These are phyloP conservation scores for Plasmodium fragile DNA, from an alignment of 169 alveolate species.

Conservation along the genomic window DNA sequence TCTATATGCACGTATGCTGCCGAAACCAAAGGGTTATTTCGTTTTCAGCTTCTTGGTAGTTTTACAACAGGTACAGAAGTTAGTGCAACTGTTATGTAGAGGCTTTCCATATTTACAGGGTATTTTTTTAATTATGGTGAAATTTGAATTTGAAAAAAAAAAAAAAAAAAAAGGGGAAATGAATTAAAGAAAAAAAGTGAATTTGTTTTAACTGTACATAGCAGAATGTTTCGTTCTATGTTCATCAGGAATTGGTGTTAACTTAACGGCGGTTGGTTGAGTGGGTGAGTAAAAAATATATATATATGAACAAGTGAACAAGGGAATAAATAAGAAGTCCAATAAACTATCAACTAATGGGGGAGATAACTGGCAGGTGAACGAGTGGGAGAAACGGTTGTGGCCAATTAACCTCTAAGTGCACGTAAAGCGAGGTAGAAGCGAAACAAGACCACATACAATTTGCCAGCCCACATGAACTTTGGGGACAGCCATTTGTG, in stretches of 20 bases:
- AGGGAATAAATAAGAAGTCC: background rate
- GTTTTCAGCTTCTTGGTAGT: background rate
- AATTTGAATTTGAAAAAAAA: background rate
- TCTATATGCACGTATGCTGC: conserved; percentile 5
- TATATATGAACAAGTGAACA: background rate
- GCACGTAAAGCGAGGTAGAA: background rate
- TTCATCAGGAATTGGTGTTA: background rate
- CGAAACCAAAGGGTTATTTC: background rate
- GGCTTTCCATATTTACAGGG: background rate
- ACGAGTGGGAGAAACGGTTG: background rate
- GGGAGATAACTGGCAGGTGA: background rate
- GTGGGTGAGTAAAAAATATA: background rate
- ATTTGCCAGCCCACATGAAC: background rate
- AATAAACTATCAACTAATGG: background rate
- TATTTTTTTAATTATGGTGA: background rate
- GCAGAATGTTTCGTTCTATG: background rate
- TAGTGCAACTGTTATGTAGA: background rate
- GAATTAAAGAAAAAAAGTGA: background rate
- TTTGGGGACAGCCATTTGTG: background rate
- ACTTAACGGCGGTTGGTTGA: background rate
- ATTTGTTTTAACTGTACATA: background rate
- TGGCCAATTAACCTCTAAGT: background rate
- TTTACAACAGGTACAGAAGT: background rate
- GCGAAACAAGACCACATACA: conserved; percentile 13
- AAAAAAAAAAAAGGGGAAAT: background rate